Conservation (phyloP, 164 flowering plant genomes). For the Umbilicus rupestris region DNA sequence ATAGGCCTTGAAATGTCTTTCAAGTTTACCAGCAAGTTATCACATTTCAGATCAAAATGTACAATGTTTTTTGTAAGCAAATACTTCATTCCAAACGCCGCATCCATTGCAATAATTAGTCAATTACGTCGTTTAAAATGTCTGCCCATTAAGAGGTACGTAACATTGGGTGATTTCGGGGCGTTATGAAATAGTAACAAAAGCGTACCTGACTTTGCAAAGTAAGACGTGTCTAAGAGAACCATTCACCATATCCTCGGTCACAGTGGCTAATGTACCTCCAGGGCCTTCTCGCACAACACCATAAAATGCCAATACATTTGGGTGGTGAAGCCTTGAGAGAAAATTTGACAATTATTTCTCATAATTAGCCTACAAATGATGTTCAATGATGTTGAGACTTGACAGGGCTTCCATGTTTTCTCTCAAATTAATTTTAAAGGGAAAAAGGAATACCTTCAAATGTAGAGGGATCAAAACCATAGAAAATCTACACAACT, state of each 20-base stretch:
- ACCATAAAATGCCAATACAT: slow-evolving; percentile 93
- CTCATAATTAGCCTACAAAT: too few relatives aligned
- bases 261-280: slow-evolving; percentile 83
- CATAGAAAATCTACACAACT: too few relatives aligned
- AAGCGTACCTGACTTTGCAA: slow-evolving; percentile 64
- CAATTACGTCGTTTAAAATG: slow-evolving; percentile 55
- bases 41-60: slow-evolving; percentile 68
- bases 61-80: slow-evolving; percentile 62
- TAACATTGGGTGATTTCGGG: neutral
- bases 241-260: slow-evolving; percentile 96
- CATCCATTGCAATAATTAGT: slow-evolving; percentile 67
- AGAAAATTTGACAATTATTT: too few relatives aligned
- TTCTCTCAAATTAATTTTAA: too few relatives aligned
- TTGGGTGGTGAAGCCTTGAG: slow-evolving; percentile 95
- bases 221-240: slow-evolving; percentile 88
- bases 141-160: slow-evolving; percentile 18
- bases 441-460: too few relatives aligned
- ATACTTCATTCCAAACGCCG: slow-evolving; percentile 76
- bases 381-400: too few relatives aligned
- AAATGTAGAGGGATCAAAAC: too few relatives aligned
- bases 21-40: slow-evolving; percentile 56
- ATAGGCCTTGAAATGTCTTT: slow-evolving; percentile 54
- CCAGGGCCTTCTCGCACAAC: slow-evolving; percentile 97
- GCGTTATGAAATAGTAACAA: neutral
- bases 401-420: too few relatives aligned